phyloP scores from a whole-genome alignment of 306 rosid genomes.

The Quercus mongolica region DNA sequence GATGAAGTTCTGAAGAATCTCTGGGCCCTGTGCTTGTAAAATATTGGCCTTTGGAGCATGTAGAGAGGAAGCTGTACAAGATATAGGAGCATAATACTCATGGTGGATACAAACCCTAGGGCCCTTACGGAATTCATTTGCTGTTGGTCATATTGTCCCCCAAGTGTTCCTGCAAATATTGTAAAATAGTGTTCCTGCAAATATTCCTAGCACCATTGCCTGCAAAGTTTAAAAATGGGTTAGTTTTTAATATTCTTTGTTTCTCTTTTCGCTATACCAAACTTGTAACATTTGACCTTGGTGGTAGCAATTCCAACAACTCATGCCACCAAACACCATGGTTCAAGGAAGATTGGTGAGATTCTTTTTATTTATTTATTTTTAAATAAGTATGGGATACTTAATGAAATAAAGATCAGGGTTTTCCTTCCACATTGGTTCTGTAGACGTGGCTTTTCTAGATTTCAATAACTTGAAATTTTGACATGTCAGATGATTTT shows the following conservation, averaged over 20 bases:
- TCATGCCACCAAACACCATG: neutral
- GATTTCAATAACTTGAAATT: neutral
- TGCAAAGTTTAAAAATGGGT: neutral
- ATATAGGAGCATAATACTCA: neutral
- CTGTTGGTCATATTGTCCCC: constrained; percentile 3
- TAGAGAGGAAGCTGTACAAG: constrained; percentile 8
- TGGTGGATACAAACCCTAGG: constrained; percentile 10
- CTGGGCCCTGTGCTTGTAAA: neutral
- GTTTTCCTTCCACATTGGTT: neutral
- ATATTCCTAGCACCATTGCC: neutral
- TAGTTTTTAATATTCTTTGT: neutral
- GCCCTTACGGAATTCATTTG: constrained; percentile 3
- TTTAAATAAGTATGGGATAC: neutral
- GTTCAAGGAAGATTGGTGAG: neutral
- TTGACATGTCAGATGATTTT: neutral
- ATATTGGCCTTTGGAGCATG: constrained; percentile 11
- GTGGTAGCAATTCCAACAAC: no score
- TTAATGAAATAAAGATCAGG: neutral
- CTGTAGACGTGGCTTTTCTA: neutral
- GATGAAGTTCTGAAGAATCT: constrained; percentile 8
- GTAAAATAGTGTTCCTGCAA: neutral
- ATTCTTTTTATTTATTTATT: no score
- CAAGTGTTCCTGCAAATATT: constrained; percentile 3
- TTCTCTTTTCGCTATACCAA: no score
- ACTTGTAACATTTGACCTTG: no score